Evolutionary conservation across 2,329 filamentous ascomycete genomes (phyloP).

Genomic region (Colletotrichum tofieldiae): DNA sequence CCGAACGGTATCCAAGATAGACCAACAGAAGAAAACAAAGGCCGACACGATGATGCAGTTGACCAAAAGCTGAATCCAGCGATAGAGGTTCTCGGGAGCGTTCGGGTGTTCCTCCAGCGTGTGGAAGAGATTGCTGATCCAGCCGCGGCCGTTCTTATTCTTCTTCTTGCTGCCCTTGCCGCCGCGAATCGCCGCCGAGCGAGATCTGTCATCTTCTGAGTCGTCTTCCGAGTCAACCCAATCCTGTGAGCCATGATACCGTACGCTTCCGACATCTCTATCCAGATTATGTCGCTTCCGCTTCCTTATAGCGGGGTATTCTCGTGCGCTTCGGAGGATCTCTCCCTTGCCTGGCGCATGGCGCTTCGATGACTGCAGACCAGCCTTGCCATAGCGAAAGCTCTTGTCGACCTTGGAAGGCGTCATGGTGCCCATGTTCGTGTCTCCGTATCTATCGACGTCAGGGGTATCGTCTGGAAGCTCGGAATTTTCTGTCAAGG

Average conservation of each 20-base stretch:
- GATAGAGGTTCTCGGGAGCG: slow-evolving; percentile 71
- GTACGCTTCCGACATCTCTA: slow-evolving; percentile 67
- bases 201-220: slow-evolving; percentile 62
- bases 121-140: slow-evolving; percentile 63
- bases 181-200: slow-evolving; percentile 29
- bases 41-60: slow-evolving; percentile 73
- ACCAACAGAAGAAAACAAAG: slow-evolving; percentile 75
- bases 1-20: slow-evolving; percentile 78
- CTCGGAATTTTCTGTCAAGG: slow-evolving; percentile 71
- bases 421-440: slow-evolving; percentile 63
- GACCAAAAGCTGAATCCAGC: slow-evolving; percentile 73
- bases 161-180: slow-evolving; percentile 42
- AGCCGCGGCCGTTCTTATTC: slow-evolving; percentile 46
- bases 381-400: slow-evolving; percentile 60
- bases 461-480: slow-evolving; percentile 69
- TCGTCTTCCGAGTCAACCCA: slow-evolving; percentile 65
- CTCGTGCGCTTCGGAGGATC: slow-evolving; percentile 65
- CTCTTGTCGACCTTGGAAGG: slow-evolving; percentile 64
- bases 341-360: slow-evolving; percentile 74
- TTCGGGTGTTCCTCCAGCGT: slow-evolving; percentile 71
- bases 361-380: slow-evolving; percentile 57
- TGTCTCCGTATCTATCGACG: slow-evolving; percentile 61
- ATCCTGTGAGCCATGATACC: slow-evolving; percentile 59
- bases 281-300: slow-evolving; percentile 68
- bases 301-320: slow-evolving; percentile 64